Conservation (phyloP, 176 grass and related monocot species). For the Thalia dealbata region DNA sequence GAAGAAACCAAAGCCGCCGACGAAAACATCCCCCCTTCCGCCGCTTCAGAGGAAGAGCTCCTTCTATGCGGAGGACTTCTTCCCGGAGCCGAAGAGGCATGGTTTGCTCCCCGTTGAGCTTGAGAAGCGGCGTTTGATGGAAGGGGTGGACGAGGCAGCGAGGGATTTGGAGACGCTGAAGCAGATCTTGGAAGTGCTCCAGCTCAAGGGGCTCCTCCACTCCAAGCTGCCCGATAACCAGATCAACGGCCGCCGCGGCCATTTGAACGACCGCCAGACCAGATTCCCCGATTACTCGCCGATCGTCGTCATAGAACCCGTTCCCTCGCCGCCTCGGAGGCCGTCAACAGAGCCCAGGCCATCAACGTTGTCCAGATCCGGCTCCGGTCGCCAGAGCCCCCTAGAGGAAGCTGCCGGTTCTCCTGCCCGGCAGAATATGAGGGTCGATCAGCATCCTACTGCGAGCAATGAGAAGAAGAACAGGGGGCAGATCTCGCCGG, state of each 20-base stretch:
- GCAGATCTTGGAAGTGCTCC: constrained; percentile 77
- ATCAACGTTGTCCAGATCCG: neutral
- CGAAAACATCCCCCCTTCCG: neutral
- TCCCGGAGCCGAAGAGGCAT: constrained; percentile 28
- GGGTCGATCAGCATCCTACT: neutral
- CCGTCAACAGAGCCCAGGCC: neutral
- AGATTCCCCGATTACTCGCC: constrained; percentile 28
- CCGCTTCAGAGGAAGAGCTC: constrained; percentile 26
- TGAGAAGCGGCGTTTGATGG: constrained; percentile 22
- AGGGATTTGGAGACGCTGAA: constrained; percentile 81
- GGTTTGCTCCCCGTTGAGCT: constrained; percentile 25
- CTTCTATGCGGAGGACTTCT: constrained; percentile 24
- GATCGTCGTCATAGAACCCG: constrained; percentile 19
- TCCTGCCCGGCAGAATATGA: neutral
- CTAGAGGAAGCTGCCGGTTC: neutral
- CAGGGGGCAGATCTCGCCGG: neutral
- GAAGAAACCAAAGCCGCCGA: neutral
- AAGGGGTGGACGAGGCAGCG: constrained; percentile 27
- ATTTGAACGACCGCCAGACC: neutral
- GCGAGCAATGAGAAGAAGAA: constrained; percentile 6
- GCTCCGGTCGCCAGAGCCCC: neutral
- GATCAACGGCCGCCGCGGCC: constrained; percentile 5
- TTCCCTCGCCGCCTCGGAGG: neutral
- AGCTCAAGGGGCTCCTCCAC: constrained; percentile 82
- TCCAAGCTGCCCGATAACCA: neutral